These are phyloP conservation scores for Apiotrichum veenhuisii DNA, from an alignment of 1,284 basidiomycete genomes.

Conservation along the genomic window DNA sequence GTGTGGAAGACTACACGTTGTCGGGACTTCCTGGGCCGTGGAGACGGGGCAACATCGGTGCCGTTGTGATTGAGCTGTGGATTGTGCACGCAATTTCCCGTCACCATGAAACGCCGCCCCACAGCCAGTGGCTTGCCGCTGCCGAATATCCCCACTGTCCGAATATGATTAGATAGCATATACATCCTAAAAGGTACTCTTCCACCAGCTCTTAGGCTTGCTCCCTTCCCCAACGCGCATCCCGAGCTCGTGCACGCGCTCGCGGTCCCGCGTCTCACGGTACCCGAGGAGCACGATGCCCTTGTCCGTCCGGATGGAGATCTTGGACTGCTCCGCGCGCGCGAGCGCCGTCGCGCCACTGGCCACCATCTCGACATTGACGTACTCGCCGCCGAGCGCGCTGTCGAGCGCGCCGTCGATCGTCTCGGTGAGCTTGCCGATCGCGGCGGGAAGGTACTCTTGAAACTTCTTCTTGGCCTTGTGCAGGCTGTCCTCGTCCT, in stretches of 20 bases:
- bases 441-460: neutral
- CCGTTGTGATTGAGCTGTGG: too few species aligned
- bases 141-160: too few species aligned
- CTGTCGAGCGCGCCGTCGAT: constrained; percentile 27
- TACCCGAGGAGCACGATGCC: constrained; percentile 27
- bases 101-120: too few species aligned
- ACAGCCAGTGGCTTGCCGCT: too few species aligned
- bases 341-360: constrained; percentile 22
- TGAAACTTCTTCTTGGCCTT: too few species aligned
- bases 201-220: constrained; percentile 16
- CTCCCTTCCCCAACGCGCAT: constrained; percentile 8
- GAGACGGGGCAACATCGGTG: too few species aligned
- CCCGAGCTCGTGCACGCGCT: neutral
- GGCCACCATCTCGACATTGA: constrained; percentile 28
- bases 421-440: constrained; percentile 16
- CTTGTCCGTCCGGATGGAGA: constrained; percentile 25
- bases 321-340: constrained; percentile 27
- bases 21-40: too few species aligned
- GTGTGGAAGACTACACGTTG: too few species aligned
- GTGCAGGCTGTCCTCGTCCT: too few species aligned
- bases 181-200: neutral
- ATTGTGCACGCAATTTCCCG: too few species aligned
- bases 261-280: neutral
- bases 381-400: constrained; percentile 25
- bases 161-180: neutral